Base-by-base conservation (phyloP, 1,284 basidiomycete species). In the Puccinia polysora region DNA sequence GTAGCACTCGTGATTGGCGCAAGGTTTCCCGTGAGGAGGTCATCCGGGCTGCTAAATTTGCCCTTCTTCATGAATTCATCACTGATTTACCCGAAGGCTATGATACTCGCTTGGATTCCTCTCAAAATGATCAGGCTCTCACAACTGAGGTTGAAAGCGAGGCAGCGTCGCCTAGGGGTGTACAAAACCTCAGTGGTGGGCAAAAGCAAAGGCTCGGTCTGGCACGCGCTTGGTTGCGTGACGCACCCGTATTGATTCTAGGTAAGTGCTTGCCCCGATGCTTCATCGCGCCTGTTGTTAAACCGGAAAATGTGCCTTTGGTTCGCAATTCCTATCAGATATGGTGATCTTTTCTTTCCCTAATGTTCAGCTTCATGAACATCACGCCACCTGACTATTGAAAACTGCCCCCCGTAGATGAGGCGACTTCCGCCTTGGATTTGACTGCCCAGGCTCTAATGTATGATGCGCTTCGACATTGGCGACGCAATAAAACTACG, bases 391-490 rank as follows among this genome's bases (percentile, higher is more conserved):
- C n/a, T n/a, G n/a, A n/a, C n/a, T n/a, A n/a, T n/a, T n/a, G n/a
- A 23, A 7, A 14, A 2, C 40, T 30, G 28, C 15, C 50, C 2
- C 14, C 2, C 20, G 1, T 79, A 94, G 96, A 98, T 78, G 96
- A 98, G 83, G 90, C 91, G 0, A 97, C 94, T 5, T 96, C 92
- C 1, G 94, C 95, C 4, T 85, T 98, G 72, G 96, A 98, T 81
- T 86, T 88, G 23, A 89, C 89, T 0, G 89, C 91, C 2, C 88
- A 93, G 25, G 83, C 91, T 43, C 84, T 93, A 49, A 91, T 97
- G 8, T 91, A 91, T 75, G 88, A 91, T 75, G 91, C 91, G 0
- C 85, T 97, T 81, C 89, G 89, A 78, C 81, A 81, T 20, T 94
- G 91, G 90, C 84, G 92, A 23, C 80, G 80, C 28, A 88, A 89